phyloP scores from a whole-genome alignment of 177 flowering plant genomes.

The Vitis hybrid region DNA sequence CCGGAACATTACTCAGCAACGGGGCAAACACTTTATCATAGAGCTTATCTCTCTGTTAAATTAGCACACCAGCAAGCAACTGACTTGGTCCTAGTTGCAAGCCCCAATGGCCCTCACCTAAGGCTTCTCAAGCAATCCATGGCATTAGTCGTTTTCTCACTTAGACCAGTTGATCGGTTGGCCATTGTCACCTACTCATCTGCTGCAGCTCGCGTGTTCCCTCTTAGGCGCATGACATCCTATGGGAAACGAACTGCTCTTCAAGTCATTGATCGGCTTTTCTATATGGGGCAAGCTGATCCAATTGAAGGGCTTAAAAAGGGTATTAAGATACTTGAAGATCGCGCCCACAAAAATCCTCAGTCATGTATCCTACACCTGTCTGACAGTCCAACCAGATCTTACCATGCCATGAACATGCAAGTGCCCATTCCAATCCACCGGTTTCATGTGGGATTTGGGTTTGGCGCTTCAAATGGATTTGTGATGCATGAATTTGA shows the following conservation, averaged over 20 bases:
- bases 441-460: constrained; percentile 72
- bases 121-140: constrained; percentile 83
- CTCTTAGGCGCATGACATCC: constrained; percentile 82
- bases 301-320: constrained; percentile 74
- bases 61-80: constrained; percentile 54
- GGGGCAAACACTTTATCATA: constrained; percentile 21
- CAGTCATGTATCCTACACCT: constrained; percentile 66
- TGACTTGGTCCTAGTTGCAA: constrained; percentile 77
- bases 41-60: constrained; percentile 60
- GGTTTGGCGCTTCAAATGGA: constrained; percentile 60
- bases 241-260: constrained; percentile 78
- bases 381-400: constrained; percentile 60
- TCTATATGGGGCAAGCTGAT: constrained; percentile 79
- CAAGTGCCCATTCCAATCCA: constrained; percentile 52
- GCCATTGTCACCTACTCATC: constrained; percentile 82
- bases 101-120: constrained; percentile 74
- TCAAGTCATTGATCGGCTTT: constrained; percentile 79
- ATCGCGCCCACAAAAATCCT: constrained; percentile 63
- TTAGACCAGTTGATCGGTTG: constrained; percentile 73
- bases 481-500: constrained; percentile 79
- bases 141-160: constrained; percentile 85
- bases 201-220: constrained; percentile 71
- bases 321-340: constrained; percentile 69
- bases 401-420: constrained; percentile 37
- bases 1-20: constrained; percentile 18